A percentile compares a stretch with the other conserved stretches of the same genome.
These are phyloP conservation scores for Xylariaceae sp. DNA, from an alignment of 2,329 filamentous ascomycete genomes.

Conservation along the genomic window DNA sequence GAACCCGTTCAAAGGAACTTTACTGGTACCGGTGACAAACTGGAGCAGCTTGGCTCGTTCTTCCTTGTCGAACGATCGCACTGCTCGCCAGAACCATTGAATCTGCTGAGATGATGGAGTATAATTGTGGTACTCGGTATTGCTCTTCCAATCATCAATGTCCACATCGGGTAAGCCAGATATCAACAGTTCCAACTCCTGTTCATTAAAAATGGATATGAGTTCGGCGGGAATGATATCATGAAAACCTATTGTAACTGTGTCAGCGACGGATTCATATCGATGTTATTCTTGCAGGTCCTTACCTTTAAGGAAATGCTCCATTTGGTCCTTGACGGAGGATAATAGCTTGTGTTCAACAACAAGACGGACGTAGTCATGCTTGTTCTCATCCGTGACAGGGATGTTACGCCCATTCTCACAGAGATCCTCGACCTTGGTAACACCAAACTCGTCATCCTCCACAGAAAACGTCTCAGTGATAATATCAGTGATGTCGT, in stretches of 20 bases:
- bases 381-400: conserved; percentile 97
- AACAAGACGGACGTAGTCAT: conserved; percentile 91
- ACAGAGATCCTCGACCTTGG: conserved; percentile 79
- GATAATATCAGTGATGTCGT: conserved; percentile 97
- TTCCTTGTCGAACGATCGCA: conserved; percentile 97
- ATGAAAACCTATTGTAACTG: conserved; percentile 67
- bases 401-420: conserved; percentile 85
- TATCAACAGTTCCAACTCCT: conserved; percentile 93
- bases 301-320: conserved; percentile 81
- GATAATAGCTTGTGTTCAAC: conserved; percentile 90
- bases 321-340: conserved; percentile 91
- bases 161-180: conserved; percentile 97
- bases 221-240: conserved; percentile 94
- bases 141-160: conserved; percentile 98
- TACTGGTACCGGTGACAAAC: conserved; percentile 97
- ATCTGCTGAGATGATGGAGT: conserved; percentile 91
- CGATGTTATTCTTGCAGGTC: conserved; percentile 5
- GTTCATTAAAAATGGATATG: conserved; percentile 96
- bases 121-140: conserved; percentile 98
- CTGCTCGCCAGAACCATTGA: conserved; percentile 98
- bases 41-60: conserved; percentile 95
- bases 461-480: conserved; percentile 95
- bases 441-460: conserved; percentile 89
- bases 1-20: conserved; percentile 97
- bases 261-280: conserved; percentile 26